phyloP scores from a whole-genome alignment of 345 rosid genomes.

The Jatropha curcas region DNA sequence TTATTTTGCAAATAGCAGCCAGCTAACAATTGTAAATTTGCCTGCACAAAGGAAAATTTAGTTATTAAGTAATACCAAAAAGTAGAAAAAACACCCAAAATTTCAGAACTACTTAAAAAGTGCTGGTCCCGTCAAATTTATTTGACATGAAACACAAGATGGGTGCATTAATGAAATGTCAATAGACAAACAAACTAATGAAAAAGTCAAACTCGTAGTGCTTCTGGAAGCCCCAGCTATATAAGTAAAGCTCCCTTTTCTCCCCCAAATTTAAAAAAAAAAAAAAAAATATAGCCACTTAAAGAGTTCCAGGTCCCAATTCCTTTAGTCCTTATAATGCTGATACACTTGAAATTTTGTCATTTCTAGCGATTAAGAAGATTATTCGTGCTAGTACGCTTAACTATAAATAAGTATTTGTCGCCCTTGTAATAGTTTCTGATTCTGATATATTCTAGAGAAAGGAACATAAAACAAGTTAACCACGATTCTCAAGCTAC shows the following conservation, averaged over 20 bases:
- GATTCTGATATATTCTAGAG: background rate
- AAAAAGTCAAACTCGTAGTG: background rate
- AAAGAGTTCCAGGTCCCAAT: background rate
- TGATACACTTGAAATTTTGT: background rate
- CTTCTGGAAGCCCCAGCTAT: background rate
- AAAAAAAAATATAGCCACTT: background rate
- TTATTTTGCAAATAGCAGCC: conserved; percentile 84
- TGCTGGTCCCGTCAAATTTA: too few species aligned
- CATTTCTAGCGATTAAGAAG: background rate
- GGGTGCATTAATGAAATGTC: background rate
- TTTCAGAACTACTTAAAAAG: background rate
- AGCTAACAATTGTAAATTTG: conserved; percentile 81
- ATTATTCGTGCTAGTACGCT: background rate
- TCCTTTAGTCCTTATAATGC: background rate
- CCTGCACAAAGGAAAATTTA: conserved; percentile 42
- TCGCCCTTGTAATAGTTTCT: background rate
- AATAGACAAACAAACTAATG: background rate
- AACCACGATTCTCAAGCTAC: background rate
- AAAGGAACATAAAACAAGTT: background rate
- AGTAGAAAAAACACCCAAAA: background rate
- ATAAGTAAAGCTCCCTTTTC: background rate
- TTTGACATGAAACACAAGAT: background rate
- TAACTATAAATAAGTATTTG: background rate
- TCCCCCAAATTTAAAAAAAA: background rate
- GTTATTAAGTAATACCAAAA: background rate